A percentile compares a stretch with the other conserved stretches of the same genome.
Evolutionary conservation across 2,329 filamentous ascomycete genomes (phyloP).

Genomic region (Paecilomyces sp.): DNA sequence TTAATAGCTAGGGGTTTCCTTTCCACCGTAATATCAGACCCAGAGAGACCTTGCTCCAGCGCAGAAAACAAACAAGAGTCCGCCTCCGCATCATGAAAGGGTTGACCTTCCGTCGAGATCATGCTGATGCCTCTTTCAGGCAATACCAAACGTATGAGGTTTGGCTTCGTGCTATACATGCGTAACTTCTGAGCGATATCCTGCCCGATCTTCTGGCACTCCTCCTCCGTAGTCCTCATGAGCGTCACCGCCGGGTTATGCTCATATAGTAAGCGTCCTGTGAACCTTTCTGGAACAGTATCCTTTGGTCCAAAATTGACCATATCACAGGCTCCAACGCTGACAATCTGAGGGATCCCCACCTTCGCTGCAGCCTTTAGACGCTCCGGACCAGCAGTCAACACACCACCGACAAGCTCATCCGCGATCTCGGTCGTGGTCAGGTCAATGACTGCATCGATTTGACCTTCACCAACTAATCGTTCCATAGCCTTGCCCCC

Average conservation of each 20-base stretch:
- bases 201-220: slow-evolving; percentile 48
- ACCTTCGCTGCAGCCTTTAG: slow-evolving; percentile 51
- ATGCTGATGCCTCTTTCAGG: slow-evolving; percentile 56
- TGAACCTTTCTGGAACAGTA: slow-evolving; percentile 51
- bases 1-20: slow-evolving; percentile 36
- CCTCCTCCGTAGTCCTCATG: slow-evolving; percentile 55
- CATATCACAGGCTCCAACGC: slow-evolving; percentile 53
- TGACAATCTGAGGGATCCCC: slow-evolving; percentile 53
- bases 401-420: slow-evolving; percentile 54
- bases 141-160: slow-evolving; percentile 50
- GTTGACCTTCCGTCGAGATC: slow-evolving; percentile 46
- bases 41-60: slow-evolving; percentile 43
- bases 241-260: slow-evolving; percentile 63
- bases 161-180: slow-evolving; percentile 28
- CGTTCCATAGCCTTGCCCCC: slow-evolving; percentile 65
- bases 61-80: slow-evolving; percentile 42
- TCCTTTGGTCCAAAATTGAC: slow-evolving; percentile 55
- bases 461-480: slow-evolving; percentile 47
- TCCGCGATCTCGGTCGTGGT: slow-evolving; percentile 66
- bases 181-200: slow-evolving; percentile 51
- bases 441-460: slow-evolving; percentile 63
- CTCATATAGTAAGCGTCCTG: slow-evolving; percentile 47
- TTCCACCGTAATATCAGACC: slow-evolving; percentile 43
- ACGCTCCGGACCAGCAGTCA: slow-evolving; percentile 52
- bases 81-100: slow-evolving; percentile 47